Base-by-base conservation (phyloP, 208 protist species). In the Leishmania gerbilli region DNA sequence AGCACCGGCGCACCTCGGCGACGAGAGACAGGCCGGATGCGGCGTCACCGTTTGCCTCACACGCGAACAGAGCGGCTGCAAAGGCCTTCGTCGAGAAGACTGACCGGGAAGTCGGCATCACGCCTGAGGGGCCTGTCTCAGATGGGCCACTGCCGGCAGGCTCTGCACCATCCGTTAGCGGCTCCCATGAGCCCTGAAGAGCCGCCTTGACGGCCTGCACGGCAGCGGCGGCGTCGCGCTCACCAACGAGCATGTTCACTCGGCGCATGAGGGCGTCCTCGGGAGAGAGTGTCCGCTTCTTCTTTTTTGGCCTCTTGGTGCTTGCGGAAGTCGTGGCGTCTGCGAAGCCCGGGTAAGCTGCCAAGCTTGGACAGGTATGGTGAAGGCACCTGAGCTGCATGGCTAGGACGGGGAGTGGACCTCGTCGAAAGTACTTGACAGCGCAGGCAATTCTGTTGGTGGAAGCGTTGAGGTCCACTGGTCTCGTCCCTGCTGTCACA, bases 11-110 rank as follows among this genome's bases (percentile, higher is more conserved):
- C 37, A 92, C 87, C 72, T 90, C 83, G 0, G 74, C 56, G 21
- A 96, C 84, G 3, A 96, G 88, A 15, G 81, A 67, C 2, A 94
- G 86, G 5, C 89, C 92, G 0, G 81, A 65, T 7, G 65, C 58
- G 9, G 86, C 87, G 27, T 84, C 78, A 42, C 84, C 80, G 42
- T 69, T 67, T 27, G 74, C 60, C 40, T 92, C 89, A 58, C 89
- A 93, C 21, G 88, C 85, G 76, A 88, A 93, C 1, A 95, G 82
- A 5, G 90, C 82, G 42, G 87, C 87, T 40, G 92, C 85, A 64
- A 95, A 82, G 2, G 90, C 80, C 47, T 71, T 69, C 69, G 84
- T 82, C 21, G 82, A 85, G 65, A 85, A 85, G 21, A 81, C 62
- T 0, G 58, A 9, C 13, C 56, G 81, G 8, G 45, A 60, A 83